Conservation (phyloP, 768 basidiomycete genomes). For the Suillus decipiens region DNA sequence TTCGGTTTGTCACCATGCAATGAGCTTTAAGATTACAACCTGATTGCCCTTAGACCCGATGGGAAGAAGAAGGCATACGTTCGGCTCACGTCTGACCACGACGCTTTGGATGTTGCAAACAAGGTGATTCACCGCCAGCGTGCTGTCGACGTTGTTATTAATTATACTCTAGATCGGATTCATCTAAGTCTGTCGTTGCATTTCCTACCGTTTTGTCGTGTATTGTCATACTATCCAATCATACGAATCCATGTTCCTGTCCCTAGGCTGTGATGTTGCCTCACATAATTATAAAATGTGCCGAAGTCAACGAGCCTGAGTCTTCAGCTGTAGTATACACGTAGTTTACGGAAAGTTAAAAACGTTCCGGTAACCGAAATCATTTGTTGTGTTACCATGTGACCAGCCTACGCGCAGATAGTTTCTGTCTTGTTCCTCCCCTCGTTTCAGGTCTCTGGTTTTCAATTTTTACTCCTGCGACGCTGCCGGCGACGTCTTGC, state of each 20-base stretch:
- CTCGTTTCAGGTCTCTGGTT: slow-evolving; percentile 13
- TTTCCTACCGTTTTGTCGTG: slow-evolving; percentile 1
- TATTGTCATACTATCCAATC: slow-evolving; percentile 14
- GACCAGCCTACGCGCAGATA: slow-evolving; percentile 11
- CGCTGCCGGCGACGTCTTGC: slow-evolving; percentile 22
- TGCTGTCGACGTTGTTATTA: slow-evolving; percentile 3
- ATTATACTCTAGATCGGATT: slow-evolving; percentile 73
- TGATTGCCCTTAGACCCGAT: slow-evolving; percentile 67
- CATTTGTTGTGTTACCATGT: slow-evolving; percentile 19
- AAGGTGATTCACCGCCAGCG: slow-evolving; percentile 55
- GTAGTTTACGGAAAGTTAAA: not conserved
- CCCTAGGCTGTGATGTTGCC: not conserved
- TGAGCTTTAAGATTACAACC: slow-evolving; percentile 1
- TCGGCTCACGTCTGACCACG: slow-evolving; percentile 91
- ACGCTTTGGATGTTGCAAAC: slow-evolving; percentile 96
- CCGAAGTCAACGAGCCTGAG: not conserved
- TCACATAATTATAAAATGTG: not conserved
- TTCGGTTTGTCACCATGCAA: slow-evolving; percentile 63
- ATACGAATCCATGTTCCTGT: not conserved
- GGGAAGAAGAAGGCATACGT: slow-evolving; percentile 99
- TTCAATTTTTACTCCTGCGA: slow-evolving; percentile 18
- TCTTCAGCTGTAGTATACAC: too few relatives aligned
- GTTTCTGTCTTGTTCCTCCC: slow-evolving; percentile 19
- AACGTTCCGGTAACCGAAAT: not conserved
- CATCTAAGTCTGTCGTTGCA: slow-evolving; percentile 56